Evolutionary conservation across 306 rosid genomes (phyloP).

Genomic region (Pyrus bretschneideri): DNA sequence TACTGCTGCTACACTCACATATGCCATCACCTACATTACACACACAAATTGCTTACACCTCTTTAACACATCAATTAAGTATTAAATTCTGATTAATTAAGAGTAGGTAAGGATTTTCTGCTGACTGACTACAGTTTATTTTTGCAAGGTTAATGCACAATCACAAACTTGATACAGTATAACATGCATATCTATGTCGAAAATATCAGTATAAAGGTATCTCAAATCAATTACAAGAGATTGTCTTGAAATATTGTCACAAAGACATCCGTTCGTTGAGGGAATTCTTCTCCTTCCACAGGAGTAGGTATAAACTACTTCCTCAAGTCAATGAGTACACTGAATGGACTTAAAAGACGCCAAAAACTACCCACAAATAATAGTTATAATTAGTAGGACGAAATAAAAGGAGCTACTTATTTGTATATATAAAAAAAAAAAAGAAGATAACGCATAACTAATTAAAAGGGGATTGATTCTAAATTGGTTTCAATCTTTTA

Average conservation of each 20-base stretch:
- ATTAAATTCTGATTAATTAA: not conserved
- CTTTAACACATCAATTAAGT: not conserved
- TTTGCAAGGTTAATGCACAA: too few relatives aligned
- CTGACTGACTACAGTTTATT: too few relatives aligned
- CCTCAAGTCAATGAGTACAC: not conserved
- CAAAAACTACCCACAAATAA: not conserved
- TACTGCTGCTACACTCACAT: slow-evolving; percentile 54
- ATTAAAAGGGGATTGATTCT: too few relatives aligned
- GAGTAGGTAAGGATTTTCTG: not conserved
- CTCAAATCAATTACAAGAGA: not conserved
- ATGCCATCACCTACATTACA: slow-evolving; percentile 63
- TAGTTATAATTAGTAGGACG: not conserved
- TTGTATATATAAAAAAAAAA: too few relatives aligned
- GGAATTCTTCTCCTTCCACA: not conserved
- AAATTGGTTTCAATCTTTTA: too few relatives aligned
- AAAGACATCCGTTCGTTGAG: too few relatives aligned
- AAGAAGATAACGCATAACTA: too few relatives aligned
- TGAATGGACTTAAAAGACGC: too few relatives aligned
- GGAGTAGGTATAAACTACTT: not conserved
- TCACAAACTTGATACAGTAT: too few relatives aligned
- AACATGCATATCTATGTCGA: not conserved
- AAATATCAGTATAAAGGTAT: too few relatives aligned
- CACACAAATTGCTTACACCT: not conserved
- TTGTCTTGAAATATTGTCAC: too few relatives aligned
- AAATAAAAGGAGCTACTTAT: not conserved